A percentile compares a stretch with the other conserved stretches of the same genome.
Conservation (phyloP, 495 filamentous ascomycete species). For the Penicillium cinerascens region DNA sequence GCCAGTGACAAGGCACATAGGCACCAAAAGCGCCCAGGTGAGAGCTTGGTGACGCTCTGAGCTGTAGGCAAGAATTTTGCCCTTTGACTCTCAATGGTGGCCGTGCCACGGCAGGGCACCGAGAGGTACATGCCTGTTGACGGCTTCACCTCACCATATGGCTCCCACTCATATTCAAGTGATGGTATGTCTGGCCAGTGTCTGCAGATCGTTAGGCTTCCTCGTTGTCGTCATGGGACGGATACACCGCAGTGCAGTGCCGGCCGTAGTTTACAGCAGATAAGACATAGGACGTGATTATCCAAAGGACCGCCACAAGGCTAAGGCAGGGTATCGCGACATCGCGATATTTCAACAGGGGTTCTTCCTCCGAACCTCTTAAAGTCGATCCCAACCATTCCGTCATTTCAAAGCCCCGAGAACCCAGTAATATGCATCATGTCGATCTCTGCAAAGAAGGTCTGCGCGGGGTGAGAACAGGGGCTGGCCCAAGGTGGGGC, state of each 20-base stretch:
- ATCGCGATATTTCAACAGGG: not conserved
- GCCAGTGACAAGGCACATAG: not conserved
- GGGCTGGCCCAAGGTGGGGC: not conserved
- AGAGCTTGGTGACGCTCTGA: not conserved
- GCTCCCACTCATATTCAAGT: not conserved
- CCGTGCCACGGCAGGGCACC: not conserved
- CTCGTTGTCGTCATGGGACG: not conserved
- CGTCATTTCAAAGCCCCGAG: not conserved
- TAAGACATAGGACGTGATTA: not conserved
- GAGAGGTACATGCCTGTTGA: not conserved
- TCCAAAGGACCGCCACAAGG: not conserved
- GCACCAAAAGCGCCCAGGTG: not conserved
- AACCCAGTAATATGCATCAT: not conserved
- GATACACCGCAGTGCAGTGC: not conserved
- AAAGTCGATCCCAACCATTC: not conserved
- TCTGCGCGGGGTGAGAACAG: not conserved
- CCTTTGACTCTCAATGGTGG: not conserved
- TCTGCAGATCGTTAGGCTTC: not conserved
- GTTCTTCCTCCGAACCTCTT: not conserved
- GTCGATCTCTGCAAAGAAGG: not conserved
- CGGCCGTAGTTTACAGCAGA: conserved; percentile 18
- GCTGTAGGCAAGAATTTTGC: not conserved
- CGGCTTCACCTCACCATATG: not conserved
- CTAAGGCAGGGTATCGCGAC: not conserved
- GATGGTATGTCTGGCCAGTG: not conserved